Percentiles rank a stretch among this genome's conserved stretches.
phyloP scores from a whole-genome alignment of 2,329 filamentous ascomycete genomes.

The Trichoderma sp. region DNA sequence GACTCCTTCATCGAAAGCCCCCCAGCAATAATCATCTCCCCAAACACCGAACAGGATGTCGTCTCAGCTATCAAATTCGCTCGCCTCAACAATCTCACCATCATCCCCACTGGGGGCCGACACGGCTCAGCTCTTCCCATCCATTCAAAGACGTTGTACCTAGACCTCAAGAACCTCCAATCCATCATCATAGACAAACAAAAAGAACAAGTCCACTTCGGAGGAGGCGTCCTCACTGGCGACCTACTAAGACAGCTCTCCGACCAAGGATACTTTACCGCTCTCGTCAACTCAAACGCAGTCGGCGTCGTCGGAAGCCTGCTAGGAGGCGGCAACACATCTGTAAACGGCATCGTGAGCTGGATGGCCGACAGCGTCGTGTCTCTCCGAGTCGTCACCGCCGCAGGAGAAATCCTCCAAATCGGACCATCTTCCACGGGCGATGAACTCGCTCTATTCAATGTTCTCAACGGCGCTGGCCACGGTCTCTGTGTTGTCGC shows the following conservation, averaged over 20 bases:
- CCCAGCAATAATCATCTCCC: constrained; percentile 31
- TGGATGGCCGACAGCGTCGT: constrained; percentile 34
- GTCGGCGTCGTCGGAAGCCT: constrained; percentile 30
- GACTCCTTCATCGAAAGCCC: constrained; percentile 23
- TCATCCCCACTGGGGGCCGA: constrained; percentile 31
- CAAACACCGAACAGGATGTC: constrained; percentile 31
- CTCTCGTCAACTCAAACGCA: constrained; percentile 28
- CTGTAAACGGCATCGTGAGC: constrained; percentile 32
- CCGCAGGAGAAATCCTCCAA: constrained; percentile 20
- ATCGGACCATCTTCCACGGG: constrained; percentile 22
- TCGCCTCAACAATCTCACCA: constrained; percentile 27
- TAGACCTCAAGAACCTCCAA: constrained; percentile 35
- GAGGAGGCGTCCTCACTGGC: constrained; percentile 30
- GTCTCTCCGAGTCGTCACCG: constrained; percentile 30
- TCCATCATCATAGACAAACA: constrained; percentile 29
- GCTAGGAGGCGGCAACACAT: constrained; percentile 30
- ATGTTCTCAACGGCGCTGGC: constrained; percentile 34
- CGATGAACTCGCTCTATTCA: constrained; percentile 30
- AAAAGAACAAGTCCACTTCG: constrained; percentile 27
- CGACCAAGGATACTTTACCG: constrained; percentile 32
- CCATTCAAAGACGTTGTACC: constrained; percentile 29
- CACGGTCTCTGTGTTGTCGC: constrained; percentile 35
- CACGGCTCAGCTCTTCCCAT: constrained; percentile 34
- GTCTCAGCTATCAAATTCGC: constrained; percentile 29
- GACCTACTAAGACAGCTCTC: constrained; percentile 28